Conservation (phyloP, 2,329 filamentous ascomycete genomes). For the Trichoderma atrobrunneum region DNA sequence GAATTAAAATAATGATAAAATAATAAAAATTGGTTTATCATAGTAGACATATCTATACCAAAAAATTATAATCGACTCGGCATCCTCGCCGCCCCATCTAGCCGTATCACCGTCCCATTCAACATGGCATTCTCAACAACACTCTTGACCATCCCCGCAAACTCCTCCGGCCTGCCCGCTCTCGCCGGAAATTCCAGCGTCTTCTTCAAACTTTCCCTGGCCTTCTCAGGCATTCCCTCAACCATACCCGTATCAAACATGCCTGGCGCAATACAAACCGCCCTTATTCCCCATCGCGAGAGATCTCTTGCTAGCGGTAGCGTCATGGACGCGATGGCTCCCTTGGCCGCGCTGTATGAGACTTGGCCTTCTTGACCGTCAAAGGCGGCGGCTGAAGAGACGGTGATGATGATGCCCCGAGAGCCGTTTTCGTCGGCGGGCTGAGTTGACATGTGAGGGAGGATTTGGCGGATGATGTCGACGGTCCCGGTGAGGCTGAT, state of each 20-base stretch:
- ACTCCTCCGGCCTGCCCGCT: slow-evolving; percentile 8
- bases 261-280: not conserved
- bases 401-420: not conserved
- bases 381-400: not conserved
- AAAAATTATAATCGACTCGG: not conserved
- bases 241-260: slow-evolving; percentile 7
- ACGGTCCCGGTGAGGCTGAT: slow-evolving; percentile 1
- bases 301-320: not conserved
- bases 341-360: not conserved
- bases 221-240: not conserved
- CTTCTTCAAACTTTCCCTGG: not conserved
- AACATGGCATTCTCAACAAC: slow-evolving; percentile 2
- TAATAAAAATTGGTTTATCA: not conserved
- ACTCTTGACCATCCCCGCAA: not conserved
- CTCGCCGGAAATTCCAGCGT: slow-evolving; percentile 3
- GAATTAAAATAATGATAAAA: not conserved
- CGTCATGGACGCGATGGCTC: not conserved
- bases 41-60: not conserved
- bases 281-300: not conserved
- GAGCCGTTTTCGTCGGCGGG: not conserved
- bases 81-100: slow-evolving; percentile 4
- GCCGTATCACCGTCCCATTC: not conserved
- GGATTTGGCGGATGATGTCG: slow-evolving; percentile 1
- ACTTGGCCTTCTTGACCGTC: slow-evolving; percentile 3
- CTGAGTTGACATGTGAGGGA: not conserved